Evolutionary conservation across 257 asterid species (phyloP), one percentile per base, ranked within the genome.

Genomic region (Rauvolfia tetraphylla): DNA sequence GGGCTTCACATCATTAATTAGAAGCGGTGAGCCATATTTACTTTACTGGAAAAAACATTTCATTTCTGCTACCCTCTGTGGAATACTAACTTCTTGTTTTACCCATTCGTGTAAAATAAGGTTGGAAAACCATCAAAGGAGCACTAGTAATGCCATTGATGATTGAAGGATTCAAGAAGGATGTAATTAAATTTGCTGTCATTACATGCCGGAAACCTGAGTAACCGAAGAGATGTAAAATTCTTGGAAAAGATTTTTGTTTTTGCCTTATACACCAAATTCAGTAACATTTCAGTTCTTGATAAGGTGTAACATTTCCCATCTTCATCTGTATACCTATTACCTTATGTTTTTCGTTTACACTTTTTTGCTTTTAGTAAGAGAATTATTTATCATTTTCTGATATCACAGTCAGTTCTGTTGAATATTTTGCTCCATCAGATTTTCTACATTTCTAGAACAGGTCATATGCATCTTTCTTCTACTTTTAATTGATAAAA

Each of bases 71-170:
- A 4, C 10, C 20, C 51, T 36, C 27, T 7, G 57, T 20, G 3
- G 39, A 41, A 42, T 57, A 4, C 4, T 78, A 17, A 20, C 59
- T 75, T 59, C 10, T 46, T 75, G 56, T 33, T 8, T 17, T 73
- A 51, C 27, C 8, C 20, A 42, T 63, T 31, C 4, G 25, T 56
- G 14, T n/a, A 48, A 17, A 11, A 17, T 75, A 36, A 95, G 99
- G 99, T 63, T 95, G 98, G 99, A 95, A 95, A 84, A 89, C 98
- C 2, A 91, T 93, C 79, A 92, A 86, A 82, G 98, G 97, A 62
- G 99, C 99, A 3, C 23, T 91, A 11, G 99, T 85, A 63, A 95
- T 95, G 98, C 98, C 96, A 38, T 72, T 88, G 89, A 95, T 93
- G 99, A 88, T 92, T 67, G 72, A 91, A 83, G 99, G 99, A 77